Evolutionary conservation across 2,329 filamentous ascomycete species (phyloP), one percentile per base, ranked within the genome.

Genomic region (Arthrinium puccinioides): DNA sequence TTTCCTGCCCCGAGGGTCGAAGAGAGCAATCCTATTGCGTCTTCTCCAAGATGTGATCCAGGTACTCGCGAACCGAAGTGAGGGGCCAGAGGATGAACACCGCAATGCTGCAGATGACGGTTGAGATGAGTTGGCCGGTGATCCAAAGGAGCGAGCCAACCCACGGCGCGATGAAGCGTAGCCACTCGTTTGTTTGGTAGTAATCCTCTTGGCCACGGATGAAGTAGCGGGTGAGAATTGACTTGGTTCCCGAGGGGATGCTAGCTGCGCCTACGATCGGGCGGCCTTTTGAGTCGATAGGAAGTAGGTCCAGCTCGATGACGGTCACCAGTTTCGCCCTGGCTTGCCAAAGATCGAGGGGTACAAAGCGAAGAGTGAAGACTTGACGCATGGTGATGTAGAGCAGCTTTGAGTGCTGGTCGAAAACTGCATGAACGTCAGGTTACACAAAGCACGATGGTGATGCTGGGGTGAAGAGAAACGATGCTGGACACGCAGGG

Each of bases 151-250:
- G 51, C 7, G 66, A 60, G 0, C 76, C 78, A 0, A 81, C 60
- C 0, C 74, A 70, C 9, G 82, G 78, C 13, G 74, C 51, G 14
- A 89, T 49, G 53, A 94, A 92, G 49, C 82, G 81, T 43, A 90
- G 64, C 44, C 81, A 82, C 47, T 94, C 82, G 33, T 79, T 81
- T 1, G 78, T 69, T 51, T 90, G 85, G 53, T 94, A 94, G 7
- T 89, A 62, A 54, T 95, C 87, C 46, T 94, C 80, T 55, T 95
- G 88, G 14, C 69, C 73, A 6, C 68, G 59, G 44, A 94, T 89
- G 54, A 81, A 84, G 62, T 88, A 92, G 40, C 70, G 71, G 16
- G 51, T 60, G 6, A 32, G 26, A 37, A 36, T 46, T 19, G 48
- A 57, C 19, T 59, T 52, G 10, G 61, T 51, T 23, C 43, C 51